A percentile compares a stretch with the other conserved stretches of the same genome.
Conservation (phyloP, 768 basidiomycete species). For the Boletus edulis region DNA sequence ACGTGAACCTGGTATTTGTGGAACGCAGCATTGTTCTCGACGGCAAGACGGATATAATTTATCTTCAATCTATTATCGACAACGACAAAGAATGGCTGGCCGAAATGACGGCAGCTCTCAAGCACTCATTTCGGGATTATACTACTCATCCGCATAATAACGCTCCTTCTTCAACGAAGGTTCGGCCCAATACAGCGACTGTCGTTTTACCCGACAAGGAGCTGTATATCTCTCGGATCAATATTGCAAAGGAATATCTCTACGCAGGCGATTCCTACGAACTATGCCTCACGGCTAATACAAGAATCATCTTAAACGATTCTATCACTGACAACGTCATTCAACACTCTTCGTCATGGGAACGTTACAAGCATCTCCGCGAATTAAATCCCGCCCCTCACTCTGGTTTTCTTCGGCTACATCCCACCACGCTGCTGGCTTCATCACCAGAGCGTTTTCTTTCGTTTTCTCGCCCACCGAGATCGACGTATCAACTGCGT, state of each 20-base stretch:
- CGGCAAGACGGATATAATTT: constrained; percentile 42
- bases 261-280: constrained; percentile 90
- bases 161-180: constrained; percentile 28
- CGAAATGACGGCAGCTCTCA: constrained; percentile 33
- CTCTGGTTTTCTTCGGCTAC: constrained; percentile 75
- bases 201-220: constrained; percentile 56
- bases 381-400: constrained; percentile 85
- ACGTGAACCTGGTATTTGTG: constrained; percentile 74
- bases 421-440: constrained; percentile 74
- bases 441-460: constrained; percentile 94
- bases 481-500: constrained; percentile 72
- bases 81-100: constrained; percentile 62
- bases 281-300: constrained; percentile 81
- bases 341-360: constrained; percentile 51
- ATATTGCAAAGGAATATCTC: constrained; percentile 68
- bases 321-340: constrained; percentile 15
- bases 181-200: constrained; percentile 18
- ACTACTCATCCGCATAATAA: constrained; percentile 11
- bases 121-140: constrained; percentile 8
- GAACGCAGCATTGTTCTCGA: constrained; percentile 78
- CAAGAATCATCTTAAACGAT: constrained; percentile 51
- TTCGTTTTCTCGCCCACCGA: constrained; percentile 67
- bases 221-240: constrained; percentile 67
- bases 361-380: constrained; percentile 70
- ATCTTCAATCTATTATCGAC: constrained; percentile 64